Evolutionary conservation across 306 rosid genomes (phyloP).

Genomic region (Fragaria ananassa): DNA sequence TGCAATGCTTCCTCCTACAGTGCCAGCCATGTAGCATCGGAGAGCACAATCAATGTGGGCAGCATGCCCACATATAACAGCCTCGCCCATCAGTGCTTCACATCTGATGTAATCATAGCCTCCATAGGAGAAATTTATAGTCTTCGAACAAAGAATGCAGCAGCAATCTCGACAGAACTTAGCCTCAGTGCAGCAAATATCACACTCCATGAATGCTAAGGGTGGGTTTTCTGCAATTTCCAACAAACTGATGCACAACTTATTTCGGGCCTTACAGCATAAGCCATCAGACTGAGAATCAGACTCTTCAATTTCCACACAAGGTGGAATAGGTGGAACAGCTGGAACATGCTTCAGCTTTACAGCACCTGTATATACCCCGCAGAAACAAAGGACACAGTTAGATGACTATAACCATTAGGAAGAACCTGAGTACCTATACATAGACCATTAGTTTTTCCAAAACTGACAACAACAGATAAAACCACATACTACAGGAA

Average conservation of each 20-base stretch:
- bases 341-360: slow-evolving; percentile 17
- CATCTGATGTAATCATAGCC: slow-evolving; percentile 75
- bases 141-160: slow-evolving; percentile 75
- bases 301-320: slow-evolving; percentile 40
- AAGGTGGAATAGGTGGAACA: slow-evolving; percentile 31
- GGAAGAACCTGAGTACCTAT: background rate
- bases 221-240: slow-evolving; percentile 34
- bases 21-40: slow-evolving; percentile 63
- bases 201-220: slow-evolving; percentile 50
- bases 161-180: slow-evolving; percentile 77
- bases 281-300: slow-evolving; percentile 27
- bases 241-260: slow-evolving; percentile 45
- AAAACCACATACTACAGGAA: background rate
- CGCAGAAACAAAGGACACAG: slow-evolving; percentile 15
- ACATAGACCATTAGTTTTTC: background rate
- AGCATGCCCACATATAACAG: slow-evolving; percentile 65
- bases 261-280: slow-evolving; percentile 67
- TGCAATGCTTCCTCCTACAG: slow-evolving; percentile 62
- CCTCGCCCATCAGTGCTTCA: slow-evolving; percentile 32
- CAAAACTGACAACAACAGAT: background rate
- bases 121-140: slow-evolving; percentile 43
- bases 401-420: background rate
- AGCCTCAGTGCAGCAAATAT: slow-evolving; percentile 70
- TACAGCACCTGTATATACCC: slow-evolving; percentile 29
- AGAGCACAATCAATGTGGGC: slow-evolving; percentile 80